Conservation (phyloP, 208 protist genomes). For the Trypanosoma mega region DNA sequence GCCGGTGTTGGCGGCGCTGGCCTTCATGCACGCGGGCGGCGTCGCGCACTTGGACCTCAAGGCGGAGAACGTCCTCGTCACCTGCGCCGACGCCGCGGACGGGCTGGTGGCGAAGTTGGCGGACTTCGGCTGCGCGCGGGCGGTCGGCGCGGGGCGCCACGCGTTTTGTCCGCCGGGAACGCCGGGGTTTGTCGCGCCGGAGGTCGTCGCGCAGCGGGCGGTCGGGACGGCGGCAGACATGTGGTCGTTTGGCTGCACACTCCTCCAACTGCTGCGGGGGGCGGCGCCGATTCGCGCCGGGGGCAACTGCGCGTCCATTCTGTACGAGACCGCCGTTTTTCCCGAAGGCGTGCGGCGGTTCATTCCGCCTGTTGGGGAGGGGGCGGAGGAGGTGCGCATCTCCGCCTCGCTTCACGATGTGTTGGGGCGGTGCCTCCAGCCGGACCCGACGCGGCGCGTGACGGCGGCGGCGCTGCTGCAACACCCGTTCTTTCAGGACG, state of each 20-base stretch:
- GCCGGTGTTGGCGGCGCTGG: conserved; percentile 20
- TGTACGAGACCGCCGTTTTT: conserved; percentile 9
- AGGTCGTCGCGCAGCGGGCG: conserved; percentile 14
- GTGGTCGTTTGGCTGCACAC: conserved; percentile 45
- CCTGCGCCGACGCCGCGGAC: neutral
- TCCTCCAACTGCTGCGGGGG: conserved; percentile 40
- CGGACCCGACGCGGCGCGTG: conserved; percentile 8
- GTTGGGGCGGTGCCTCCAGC: conserved; percentile 19
- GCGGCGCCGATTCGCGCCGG: conserved; percentile 13
- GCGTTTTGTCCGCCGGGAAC: conserved; percentile 21
- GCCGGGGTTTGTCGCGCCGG: conserved; percentile 45
- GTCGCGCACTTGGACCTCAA: conserved; percentile 36
- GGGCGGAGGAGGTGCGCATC: neutral
- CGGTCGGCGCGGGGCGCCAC: neutral
- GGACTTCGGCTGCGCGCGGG: conserved; percentile 20
- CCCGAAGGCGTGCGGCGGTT: conserved; percentile 7
- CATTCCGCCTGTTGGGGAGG: conserved; percentile 2
- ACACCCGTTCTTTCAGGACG: conserved; percentile 22
- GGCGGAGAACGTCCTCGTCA: conserved; percentile 32
- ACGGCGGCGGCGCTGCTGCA: conserved; percentile 22
- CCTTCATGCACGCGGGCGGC: conserved; percentile 26
- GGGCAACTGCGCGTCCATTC: neutral
- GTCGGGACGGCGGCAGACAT: conserved; percentile 30
- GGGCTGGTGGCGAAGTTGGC: conserved; percentile 16
- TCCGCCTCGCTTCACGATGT: conserved; percentile 1